Conservation (phyloP, 345 rosid species). For the Sapria himalayana region DNA sequence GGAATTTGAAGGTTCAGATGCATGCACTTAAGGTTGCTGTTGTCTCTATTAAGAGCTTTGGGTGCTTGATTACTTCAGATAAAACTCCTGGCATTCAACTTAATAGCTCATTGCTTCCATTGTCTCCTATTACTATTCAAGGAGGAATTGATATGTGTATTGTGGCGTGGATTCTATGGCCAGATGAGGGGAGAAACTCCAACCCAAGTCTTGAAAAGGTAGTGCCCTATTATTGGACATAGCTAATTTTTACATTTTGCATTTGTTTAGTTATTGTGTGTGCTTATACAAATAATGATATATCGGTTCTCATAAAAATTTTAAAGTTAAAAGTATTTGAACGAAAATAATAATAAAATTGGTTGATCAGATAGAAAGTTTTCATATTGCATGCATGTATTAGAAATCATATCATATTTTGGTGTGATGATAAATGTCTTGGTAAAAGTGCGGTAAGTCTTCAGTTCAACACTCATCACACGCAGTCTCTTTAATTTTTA, state of each 20-base stretch:
- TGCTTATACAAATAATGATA: too few relatives aligned
- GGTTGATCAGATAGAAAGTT: too few relatives aligned
- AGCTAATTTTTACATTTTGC: neutral
- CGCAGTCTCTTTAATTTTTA: too few relatives aligned
- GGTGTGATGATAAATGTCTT: too few relatives aligned
- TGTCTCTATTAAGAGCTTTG: conserved; percentile 45
- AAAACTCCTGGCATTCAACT: conserved; percentile 26
- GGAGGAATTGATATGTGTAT: conserved; percentile 53
- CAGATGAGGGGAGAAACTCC: conserved; percentile 87
- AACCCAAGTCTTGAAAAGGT: conserved; percentile 81
- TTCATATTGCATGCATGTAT: too few relatives aligned
- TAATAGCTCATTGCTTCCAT: conserved; percentile 23
- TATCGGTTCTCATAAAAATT: too few relatives aligned
- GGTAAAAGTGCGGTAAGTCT: too few relatives aligned
- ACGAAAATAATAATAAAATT: too few relatives aligned
- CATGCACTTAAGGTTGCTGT: conserved; percentile 60
- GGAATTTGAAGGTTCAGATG: conserved; percentile 80
- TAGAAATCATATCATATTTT: too few relatives aligned
- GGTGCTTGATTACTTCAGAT: conserved; percentile 19
- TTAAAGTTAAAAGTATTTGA: too few relatives aligned
- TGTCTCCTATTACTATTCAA: conserved; percentile 30
- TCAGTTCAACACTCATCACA: too few relatives aligned
- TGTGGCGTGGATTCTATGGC: conserved; percentile 90
- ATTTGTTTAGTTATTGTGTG: neutral
- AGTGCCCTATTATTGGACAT: conserved; percentile 13